These are phyloP conservation scores for Russula earlei DNA, from an alignment of 768 basidiomycete species.

Conservation along the genomic window DNA sequence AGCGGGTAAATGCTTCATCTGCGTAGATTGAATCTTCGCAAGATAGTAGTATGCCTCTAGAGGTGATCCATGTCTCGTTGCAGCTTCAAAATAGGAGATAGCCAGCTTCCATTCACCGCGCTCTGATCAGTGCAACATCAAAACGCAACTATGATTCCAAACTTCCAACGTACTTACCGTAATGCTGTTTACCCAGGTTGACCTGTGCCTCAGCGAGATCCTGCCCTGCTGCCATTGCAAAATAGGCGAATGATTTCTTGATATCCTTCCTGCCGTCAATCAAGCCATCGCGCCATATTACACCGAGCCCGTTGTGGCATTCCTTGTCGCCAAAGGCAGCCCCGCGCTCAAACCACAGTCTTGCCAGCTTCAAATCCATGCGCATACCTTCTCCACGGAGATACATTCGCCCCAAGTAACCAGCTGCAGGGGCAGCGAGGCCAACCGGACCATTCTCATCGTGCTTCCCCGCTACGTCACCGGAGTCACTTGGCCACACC, in stretches of 20 bases:
- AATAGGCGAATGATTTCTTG: constrained; percentile 54
- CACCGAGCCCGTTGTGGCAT: constrained; percentile 81
- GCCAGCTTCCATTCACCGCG: constrained; percentile 61
- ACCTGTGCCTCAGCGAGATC: constrained; percentile 91
- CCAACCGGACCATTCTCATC: constrained; percentile 32
- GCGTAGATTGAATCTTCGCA: constrained; percentile 65
- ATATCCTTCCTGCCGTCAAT: constrained; percentile 53
- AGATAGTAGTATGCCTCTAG: constrained; percentile 95
- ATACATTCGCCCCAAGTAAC: constrained; percentile 89
- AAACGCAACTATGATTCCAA: not conserved
- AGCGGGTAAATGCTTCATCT: constrained; percentile 39
- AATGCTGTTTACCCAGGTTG: constrained; percentile 78
- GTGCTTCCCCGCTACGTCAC: constrained; percentile 36
- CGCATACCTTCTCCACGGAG: constrained; percentile 88
- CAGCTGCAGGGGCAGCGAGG: constrained; percentile 70
- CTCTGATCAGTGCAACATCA: constrained; percentile 33
- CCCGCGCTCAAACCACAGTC: constrained; percentile 92
- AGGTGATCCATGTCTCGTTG: constrained; percentile 78
- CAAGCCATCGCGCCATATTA: constrained; percentile 87
- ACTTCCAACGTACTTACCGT: constrained; percentile 32
- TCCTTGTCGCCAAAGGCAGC: constrained; percentile 75
- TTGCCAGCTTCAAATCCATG: constrained; percentile 62
- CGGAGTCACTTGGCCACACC: constrained; percentile 80
- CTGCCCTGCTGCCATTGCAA: constrained; percentile 70
- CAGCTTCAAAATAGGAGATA: constrained; percentile 69